phyloP scores from a whole-genome alignment of 371 early-diverging fungal species.

The Rhizomucor miehei region DNA sequence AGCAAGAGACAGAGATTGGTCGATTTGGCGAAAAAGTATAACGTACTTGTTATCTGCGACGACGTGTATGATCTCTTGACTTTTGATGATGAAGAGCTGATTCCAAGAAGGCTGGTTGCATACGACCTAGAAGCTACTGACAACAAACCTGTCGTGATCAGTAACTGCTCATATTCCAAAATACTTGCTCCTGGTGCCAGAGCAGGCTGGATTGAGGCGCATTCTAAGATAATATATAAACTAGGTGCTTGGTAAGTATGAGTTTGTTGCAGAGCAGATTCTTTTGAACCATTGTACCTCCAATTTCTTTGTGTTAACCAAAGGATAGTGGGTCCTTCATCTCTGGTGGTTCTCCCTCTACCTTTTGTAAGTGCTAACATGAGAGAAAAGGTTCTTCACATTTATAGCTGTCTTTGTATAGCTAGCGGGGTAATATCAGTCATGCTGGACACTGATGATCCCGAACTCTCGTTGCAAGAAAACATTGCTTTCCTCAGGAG shows the following conservation, averaged over 20 bases:
- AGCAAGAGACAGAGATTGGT: constrained; percentile 39
- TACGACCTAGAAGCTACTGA: constrained; percentile 27
- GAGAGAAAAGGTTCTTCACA: too few species aligned
- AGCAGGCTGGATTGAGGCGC: constrained; percentile 38
- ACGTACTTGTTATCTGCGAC: constrained; percentile 60
- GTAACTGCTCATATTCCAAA: constrained; percentile 45
- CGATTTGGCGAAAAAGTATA: constrained; percentile 43
- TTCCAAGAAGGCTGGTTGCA: constrained; percentile 23
- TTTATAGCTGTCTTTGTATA: too few species aligned
- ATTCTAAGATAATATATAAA: constrained; percentile 18
- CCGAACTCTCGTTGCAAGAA: constrained; percentile 10
- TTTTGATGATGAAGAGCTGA: constrained; percentile 12
- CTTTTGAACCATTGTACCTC: not conserved
- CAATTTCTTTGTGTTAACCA: not conserved
- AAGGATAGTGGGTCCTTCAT: constrained; percentile 30
- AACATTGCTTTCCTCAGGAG: constrained; percentile 21
- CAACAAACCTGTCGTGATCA: constrained; percentile 25
- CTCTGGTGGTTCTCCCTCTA: constrained; percentile 40
- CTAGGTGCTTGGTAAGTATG: constrained; percentile 27
- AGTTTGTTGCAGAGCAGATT: not conserved
- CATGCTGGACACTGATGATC: constrained; percentile 18
- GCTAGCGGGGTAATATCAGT: constrained; percentile 28
- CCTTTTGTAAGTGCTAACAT: constrained; percentile 24
- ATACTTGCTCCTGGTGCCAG: constrained; percentile 39
- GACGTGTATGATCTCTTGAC: constrained; percentile 62